Evolutionary conservation across 768 basidiomycete species (phyloP).

Genomic region (Suillus hirtellus): DNA sequence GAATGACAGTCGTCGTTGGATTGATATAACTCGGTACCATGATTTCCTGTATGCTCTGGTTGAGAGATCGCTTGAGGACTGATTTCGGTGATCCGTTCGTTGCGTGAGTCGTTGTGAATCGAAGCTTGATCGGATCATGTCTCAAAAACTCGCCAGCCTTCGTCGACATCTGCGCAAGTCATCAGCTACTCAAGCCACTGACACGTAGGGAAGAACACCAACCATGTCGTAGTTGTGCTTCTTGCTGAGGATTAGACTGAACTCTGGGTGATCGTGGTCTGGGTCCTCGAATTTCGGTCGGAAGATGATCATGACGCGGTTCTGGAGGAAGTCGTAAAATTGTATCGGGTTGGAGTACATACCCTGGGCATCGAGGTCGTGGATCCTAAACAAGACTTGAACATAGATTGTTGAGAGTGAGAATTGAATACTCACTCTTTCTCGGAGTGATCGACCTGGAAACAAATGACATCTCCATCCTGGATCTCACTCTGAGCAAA

Average conservation of each 20-base stretch:
- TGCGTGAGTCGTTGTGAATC: constrained; percentile 94
- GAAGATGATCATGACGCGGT: constrained; percentile 95
- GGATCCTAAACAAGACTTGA: constrained; percentile 50
- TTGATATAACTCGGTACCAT: constrained; percentile 87
- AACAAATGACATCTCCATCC: constrained; percentile 98
- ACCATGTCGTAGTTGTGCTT: constrained; percentile 98
- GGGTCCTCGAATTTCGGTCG: constrained; percentile 87
- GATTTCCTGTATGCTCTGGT: constrained; percentile 94
- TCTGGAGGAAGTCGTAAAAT: constrained; percentile 98
- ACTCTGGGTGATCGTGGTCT: constrained; percentile 77
- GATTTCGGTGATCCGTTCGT: constrained; percentile 83
- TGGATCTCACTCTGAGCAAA: constrained; percentile 99
- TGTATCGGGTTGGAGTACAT: constrained; percentile 88
- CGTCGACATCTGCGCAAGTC: constrained; percentile 73
- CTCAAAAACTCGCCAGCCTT: constrained; percentile 90
- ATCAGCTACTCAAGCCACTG: constrained; percentile 16
- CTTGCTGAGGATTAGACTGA: constrained; percentile 90
- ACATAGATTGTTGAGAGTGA: not conserved
- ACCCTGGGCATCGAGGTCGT: constrained; percentile 86
- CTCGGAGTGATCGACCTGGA: constrained; percentile 93
- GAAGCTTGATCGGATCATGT: constrained; percentile 94
- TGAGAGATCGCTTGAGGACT: constrained; percentile 88
- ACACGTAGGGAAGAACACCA: constrained; percentile 30
- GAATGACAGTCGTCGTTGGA: constrained; percentile 82
- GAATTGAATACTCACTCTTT: constrained; percentile 72